Percentiles rank a stretch among this genome's conserved stretches.
Conservation (phyloP, 805 yeast species). For the Priceomyces melissophilus region DNA sequence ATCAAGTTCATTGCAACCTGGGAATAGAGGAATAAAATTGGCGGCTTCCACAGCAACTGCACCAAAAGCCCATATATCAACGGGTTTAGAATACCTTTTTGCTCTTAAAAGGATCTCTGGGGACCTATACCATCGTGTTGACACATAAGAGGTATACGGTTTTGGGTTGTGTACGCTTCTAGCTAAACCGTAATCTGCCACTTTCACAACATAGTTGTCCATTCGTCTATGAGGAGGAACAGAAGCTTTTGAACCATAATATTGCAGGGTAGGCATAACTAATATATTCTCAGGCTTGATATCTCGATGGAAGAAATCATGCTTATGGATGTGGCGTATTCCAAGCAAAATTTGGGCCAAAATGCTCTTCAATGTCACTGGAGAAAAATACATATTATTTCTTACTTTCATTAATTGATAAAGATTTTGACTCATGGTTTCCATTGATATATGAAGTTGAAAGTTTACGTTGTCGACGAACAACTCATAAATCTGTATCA, state of each 20-base stretch:
- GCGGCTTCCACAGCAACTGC: conserved; percentile 73
- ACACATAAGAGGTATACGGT: conserved; percentile 71
- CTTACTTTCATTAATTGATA: conserved; percentile 72
- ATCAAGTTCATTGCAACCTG: conserved; percentile 77
- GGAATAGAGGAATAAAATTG: conserved; percentile 73
- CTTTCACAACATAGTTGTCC: conserved; percentile 59
- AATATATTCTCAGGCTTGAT: conserved; percentile 91
- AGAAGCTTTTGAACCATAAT: conserved; percentile 41
- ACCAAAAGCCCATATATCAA: conserved; percentile 87
- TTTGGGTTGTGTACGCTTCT: conserved; percentile 51
- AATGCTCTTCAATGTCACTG: conserved; percentile 60
- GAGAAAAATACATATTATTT: conserved; percentile 50
- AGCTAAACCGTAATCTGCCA: conserved; percentile 81
- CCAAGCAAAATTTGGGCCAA: conserved; percentile 72
- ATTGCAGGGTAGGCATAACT: conserved; percentile 55
- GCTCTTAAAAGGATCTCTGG: conserved; percentile 75
- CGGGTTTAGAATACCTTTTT: conserved; percentile 59
- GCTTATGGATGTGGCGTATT: conserved; percentile 72
- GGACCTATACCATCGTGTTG: conserved; percentile 84
- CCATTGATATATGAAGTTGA: conserved; percentile 82
- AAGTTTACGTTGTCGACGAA: conserved; percentile 62
- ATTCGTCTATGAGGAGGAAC: conserved; percentile 39
- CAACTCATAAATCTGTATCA: conserved; percentile 75
- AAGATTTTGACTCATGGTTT: conserved; percentile 77
- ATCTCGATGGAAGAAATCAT: conserved; percentile 79